These are phyloP conservation scores for Cladosporium colombiae DNA, from an alignment of 2,329 filamentous ascomycete genomes.

Conservation along the genomic window DNA sequence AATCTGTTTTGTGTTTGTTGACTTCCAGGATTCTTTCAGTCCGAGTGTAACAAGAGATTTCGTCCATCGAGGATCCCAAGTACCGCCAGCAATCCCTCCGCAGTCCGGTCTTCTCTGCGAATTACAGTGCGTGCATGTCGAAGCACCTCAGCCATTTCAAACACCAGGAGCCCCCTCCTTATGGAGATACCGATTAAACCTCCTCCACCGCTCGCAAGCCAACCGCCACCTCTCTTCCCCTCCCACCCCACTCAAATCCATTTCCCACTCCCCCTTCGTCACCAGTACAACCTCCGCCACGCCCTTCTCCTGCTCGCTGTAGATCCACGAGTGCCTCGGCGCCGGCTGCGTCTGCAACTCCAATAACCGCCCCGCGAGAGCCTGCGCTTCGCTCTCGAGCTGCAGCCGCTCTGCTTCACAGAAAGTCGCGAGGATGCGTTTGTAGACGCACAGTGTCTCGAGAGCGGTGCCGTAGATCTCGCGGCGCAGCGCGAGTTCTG, in stretches of 20 bases:
- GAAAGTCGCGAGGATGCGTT: slow-evolving; percentile 27
- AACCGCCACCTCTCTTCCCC: slow-evolving; percentile 9
- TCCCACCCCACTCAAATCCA: slow-evolving; percentile 15
- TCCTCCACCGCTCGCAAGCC: slow-evolving; percentile 9
- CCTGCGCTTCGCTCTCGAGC: slow-evolving; percentile 36
- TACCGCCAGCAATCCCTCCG: not conserved
- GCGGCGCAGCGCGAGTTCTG: slow-evolving; percentile 28
- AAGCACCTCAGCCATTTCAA: not conserved
- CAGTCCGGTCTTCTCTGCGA: not conserved
- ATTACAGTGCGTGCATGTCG: not conserved
- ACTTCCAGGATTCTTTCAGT: not conserved
- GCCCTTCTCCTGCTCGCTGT: slow-evolving; percentile 30
- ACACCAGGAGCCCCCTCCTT: not conserved
- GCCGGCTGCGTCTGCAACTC: slow-evolving; percentile 32
- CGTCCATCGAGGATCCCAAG: not conserved
- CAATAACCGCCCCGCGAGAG: slow-evolving; percentile 33
- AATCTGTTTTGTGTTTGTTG: not conserved
- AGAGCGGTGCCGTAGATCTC: slow-evolving; percentile 29
- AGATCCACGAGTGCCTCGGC: slow-evolving; percentile 33
- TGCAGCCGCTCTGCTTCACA: slow-evolving; percentile 26
- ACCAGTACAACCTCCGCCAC: slow-evolving; percentile 27
- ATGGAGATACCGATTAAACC: slow-evolving; percentile 22
- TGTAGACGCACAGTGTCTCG: slow-evolving; percentile 28
- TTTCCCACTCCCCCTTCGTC: slow-evolving; percentile 28
- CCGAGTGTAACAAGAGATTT: not conserved